A percentile compares a stretch with the other conserved stretches of the same genome.
phyloP scores from a whole-genome alignment of 495 filamentous ascomycete species.

The Terfezia claveryi region DNA sequence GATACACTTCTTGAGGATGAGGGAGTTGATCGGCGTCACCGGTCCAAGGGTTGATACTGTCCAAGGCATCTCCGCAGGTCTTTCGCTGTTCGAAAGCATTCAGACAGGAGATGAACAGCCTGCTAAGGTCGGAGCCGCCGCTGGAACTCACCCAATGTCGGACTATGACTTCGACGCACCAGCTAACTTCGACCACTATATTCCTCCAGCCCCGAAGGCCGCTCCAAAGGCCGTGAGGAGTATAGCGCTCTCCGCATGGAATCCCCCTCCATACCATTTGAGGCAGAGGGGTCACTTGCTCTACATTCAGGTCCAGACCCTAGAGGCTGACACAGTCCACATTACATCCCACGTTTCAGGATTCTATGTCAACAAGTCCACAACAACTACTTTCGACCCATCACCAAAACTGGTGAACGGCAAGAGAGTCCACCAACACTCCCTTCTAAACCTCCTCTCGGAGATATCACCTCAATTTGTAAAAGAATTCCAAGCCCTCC shows the following conservation, averaged over 20 bases:
- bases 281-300: conserved; percentile 82
- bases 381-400: conserved; percentile 81
- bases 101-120: conserved; percentile 30
- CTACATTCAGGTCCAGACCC: conserved; percentile 70
- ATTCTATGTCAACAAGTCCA: conserved; percentile 89
- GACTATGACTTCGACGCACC: conserved; percentile 55
- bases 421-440: conserved; percentile 56
- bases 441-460: conserved; percentile 57
- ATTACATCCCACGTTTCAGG: conserved; percentile 83
- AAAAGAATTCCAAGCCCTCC: conserved; percentile 45
- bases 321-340: conserved; percentile 79
- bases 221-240: conserved; percentile 75
- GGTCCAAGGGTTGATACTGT: conserved; percentile 70
- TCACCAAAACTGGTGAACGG: conserved; percentile 39
- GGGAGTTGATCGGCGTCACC: conserved; percentile 81
- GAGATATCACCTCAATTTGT: conserved; percentile 66
- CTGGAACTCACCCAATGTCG: conserved; percentile 31
- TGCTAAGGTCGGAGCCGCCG: conserved; percentile 24
- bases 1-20: conserved; percentile 71
- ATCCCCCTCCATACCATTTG: conserved; percentile 78
- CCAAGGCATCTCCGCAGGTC: conserved; percentile 70
- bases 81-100: conserved; percentile 58
- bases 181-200: conserved; percentile 43
- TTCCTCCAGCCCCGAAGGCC: conserved; percentile 39
- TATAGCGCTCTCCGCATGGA: conserved; percentile 79